Percentiles rank a stretch among this genome's conserved stretches.
Conservation (phyloP, 2,329 filamentous ascomycete species). For the Coniochaeta prunicola region DNA sequence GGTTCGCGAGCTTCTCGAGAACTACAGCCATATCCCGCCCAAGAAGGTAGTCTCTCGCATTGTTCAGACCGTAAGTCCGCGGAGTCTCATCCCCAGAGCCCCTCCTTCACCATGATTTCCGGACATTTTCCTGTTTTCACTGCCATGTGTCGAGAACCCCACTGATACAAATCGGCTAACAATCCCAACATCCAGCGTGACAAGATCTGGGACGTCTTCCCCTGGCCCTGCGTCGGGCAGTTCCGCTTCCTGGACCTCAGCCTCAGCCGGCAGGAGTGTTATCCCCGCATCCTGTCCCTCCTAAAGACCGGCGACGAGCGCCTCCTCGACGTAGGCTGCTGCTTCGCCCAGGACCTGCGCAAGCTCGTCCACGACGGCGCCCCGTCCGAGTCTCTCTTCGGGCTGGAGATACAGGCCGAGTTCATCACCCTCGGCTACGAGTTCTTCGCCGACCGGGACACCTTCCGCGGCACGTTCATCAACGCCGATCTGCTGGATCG, state of each 20-base stretch:
- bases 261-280: constrained; percentile 2
- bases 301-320: constrained; percentile 1
- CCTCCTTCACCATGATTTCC: no score
- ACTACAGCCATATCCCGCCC: constrained; percentile 9
- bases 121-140: no score
- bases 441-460: constrained; percentile 8
- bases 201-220: constrained; percentile 5
- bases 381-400: constrained; percentile 3
- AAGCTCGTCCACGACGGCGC: constrained; percentile 7
- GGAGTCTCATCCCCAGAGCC: neutral
- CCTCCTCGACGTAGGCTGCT: constrained; percentile 9
- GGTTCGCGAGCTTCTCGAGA: constrained; percentile 8
- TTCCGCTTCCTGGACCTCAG: constrained; percentile 10
- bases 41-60: constrained; percentile 9
- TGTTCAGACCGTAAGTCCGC: constrained; percentile 6
- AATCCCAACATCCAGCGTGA: constrained; percentile 2
- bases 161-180: neutral
- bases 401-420: constrained; percentile 4
- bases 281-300: constrained; percentile 1
- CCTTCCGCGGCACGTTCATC: constrained; percentile 5
- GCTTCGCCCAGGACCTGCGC: constrained; percentile 9
- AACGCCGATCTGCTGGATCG: constrained; percentile 7
- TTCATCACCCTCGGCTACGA: constrained; percentile 5
- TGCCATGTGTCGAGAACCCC: neutral
- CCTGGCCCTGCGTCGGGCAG: constrained; percentile 10